phyloP scores from a whole-genome alignment of 1,284 basidiomycete genomes.

The Fomitopsis palustris region DNA sequence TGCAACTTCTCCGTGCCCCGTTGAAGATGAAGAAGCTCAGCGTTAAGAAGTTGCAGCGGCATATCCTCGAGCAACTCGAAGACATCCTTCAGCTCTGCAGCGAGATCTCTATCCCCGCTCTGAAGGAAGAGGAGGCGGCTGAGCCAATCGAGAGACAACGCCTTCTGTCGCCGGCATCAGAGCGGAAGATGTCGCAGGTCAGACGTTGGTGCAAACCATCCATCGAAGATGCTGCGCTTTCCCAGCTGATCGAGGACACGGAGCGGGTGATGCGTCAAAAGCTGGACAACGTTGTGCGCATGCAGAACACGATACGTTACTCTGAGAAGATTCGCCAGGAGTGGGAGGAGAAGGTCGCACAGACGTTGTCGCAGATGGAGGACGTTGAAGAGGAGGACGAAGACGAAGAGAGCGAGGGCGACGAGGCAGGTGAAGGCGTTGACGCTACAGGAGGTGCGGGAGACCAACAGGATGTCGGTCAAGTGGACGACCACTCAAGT shows the following conservation, averaged over 20 bases:
- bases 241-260: constrained; percentile 80
- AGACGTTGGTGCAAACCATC: constrained; percentile 82
- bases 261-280: constrained; percentile 90
- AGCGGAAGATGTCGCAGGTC: constrained; percentile 78
- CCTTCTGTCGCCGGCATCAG: constrained; percentile 82
- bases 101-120: constrained; percentile 85
- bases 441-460: constrained; percentile 17
- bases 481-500: constrained; percentile 53
- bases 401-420: constrained; percentile 34
- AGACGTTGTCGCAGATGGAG: constrained; percentile 56
- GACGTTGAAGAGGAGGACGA: constrained; percentile 38
- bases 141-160: constrained; percentile 92
- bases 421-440: constrained; percentile 10
- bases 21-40: constrained; percentile 75
- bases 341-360: constrained; percentile 89
- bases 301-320: constrained; percentile 98
- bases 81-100: constrained; percentile 79
- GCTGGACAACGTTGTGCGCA: constrained; percentile 91
- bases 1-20: constrained; percentile 63
- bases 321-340: constrained; percentile 97
- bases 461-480: constrained; percentile 23
- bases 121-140: constrained; percentile 88
- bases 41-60: constrained; percentile 78
- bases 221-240: constrained; percentile 84
- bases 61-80: constrained; percentile 80